Evolutionary conservation across 2,329 filamentous ascomycete species (phyloP).

Genomic region (Pseudopyricularia cyperi): DNA sequence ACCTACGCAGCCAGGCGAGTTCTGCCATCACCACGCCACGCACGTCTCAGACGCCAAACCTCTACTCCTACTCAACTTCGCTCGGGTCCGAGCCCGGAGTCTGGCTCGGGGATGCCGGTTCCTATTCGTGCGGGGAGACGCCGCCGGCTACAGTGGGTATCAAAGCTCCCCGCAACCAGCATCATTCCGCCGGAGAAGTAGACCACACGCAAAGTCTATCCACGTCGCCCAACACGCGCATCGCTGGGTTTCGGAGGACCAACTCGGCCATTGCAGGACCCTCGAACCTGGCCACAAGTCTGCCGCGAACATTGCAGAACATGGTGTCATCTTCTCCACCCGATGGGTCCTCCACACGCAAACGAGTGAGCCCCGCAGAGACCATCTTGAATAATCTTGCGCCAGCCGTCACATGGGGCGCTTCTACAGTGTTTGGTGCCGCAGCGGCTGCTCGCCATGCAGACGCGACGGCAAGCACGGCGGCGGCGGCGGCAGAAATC

Average conservation of each 20-base stretch:
- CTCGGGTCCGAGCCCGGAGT: constrained; percentile 41
- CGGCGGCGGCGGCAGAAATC: neutral
- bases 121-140: constrained; percentile 49
- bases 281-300: constrained; percentile 40
- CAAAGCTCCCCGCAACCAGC: constrained; percentile 24
- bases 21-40: constrained; percentile 45
- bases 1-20: constrained; percentile 34
- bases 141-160: constrained; percentile 36
- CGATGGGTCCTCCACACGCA: constrained; percentile 19
- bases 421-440: constrained; percentile 26
- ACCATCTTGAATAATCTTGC: constrained; percentile 42
- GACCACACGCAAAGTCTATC: constrained; percentile 40
- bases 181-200: neutral
- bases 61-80: constrained; percentile 40
- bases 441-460: constrained; percentile 1
- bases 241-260: constrained; percentile 30
- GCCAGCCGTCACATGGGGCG: constrained; percentile 37
- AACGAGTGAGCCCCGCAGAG: constrained; percentile 50
- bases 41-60: constrained; percentile 40
- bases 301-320: constrained; percentile 31
- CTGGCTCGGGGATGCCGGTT: constrained; percentile 43
- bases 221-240: constrained; percentile 43
- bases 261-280: constrained; percentile 36
- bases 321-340: constrained; percentile 28
- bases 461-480: neutral